A percentile compares a stretch with the other conserved stretches of the same genome.
These are phyloP conservation scores for Chrysosporium keratinophilum DNA, from an alignment of 2,329 filamentous ascomycete species.

Conservation along the genomic window DNA sequence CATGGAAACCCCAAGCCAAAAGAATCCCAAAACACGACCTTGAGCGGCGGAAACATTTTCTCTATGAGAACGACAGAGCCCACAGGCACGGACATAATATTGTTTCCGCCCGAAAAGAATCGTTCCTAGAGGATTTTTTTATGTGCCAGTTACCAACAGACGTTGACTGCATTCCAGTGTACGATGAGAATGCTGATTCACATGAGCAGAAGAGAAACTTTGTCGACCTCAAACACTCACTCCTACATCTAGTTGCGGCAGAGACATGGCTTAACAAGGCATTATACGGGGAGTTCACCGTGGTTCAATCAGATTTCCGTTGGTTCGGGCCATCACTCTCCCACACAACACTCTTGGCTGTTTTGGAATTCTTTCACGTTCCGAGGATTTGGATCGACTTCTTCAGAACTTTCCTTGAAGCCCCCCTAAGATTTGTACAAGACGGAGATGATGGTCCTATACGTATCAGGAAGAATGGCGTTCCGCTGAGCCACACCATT, in stretches of 20 bases:
- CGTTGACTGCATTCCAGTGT: constrained; percentile 29
- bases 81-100: constrained; percentile 18
- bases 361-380: constrained; percentile 51
- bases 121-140: constrained; percentile 43
- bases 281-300: constrained; percentile 42
- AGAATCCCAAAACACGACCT: constrained; percentile 30
- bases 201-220: constrained; percentile 32
- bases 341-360: constrained; percentile 48
- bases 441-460: constrained; percentile 40
- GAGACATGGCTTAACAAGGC: constrained; percentile 45
- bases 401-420: constrained; percentile 49
- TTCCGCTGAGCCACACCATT: constrained; percentile 50
- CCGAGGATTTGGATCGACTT: constrained; percentile 48
- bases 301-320: constrained; percentile 49
- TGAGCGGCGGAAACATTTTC: constrained; percentile 39
- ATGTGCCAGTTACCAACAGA: constrained; percentile 45
- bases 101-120: constrained; percentile 27
- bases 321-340: constrained; percentile 50
- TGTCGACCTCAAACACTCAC: constrained; percentile 44
- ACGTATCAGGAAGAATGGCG: constrained; percentile 45
- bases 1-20: constrained; percentile 33
- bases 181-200: constrained; percentile 31
- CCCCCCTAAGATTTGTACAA: constrained; percentile 48
- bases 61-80: constrained; percentile 19
- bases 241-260: constrained; percentile 48